Base-by-base conservation (phyloP, 495 filamentous ascomycete genomes). In the Xylona heveae region DNA sequence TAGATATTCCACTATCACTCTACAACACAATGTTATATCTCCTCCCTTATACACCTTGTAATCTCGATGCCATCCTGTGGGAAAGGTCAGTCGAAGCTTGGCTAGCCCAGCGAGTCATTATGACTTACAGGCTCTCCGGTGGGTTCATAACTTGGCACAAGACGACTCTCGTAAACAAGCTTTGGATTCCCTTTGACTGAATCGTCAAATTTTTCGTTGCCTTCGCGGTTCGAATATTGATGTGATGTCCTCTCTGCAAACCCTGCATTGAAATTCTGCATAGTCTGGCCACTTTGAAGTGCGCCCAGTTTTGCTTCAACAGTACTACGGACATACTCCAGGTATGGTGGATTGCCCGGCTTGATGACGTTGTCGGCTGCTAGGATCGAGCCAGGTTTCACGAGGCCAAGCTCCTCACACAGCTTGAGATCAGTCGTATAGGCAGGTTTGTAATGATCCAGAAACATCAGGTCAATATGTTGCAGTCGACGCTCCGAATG, bases 261-360 rank as follows among this genome's bases (percentile, higher is more conserved):
- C 12, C 46, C 16, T 5, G 31, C 33, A 22, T 52, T 48, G 7
- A 38, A 58, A 4, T 43, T 45, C 12, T 45, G 20, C 16, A 51
- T 45, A 12, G 46, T 34, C 2, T 42, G 42, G 23, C 50, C 43
- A 25, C 23, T 25, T 25, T n/a, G 8, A 25, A 25, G 23, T 13
- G 8, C 23, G 7, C 23, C 47, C 31, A 31, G 47, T 49, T 72
- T 68, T 41, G 68, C 50, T 17, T 53, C 40, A 1, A 64, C 54
- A 24, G 49, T 62, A 34, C 59, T 63, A 16, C 68, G 48, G 3
- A 78, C 72, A 38, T 72, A 78, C 41, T 67, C 53, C 34, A 75
- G 45, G 49, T 82, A 84, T 7, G 62, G 62, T n/a, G 76, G 76
- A 41, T 80, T 80, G 0, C 75, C 77, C 0, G 76, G 78, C 33